Evolutionary conservation across 768 basidiomycete genomes (phyloP).

Genomic region (Coprinellus micaceus): DNA sequence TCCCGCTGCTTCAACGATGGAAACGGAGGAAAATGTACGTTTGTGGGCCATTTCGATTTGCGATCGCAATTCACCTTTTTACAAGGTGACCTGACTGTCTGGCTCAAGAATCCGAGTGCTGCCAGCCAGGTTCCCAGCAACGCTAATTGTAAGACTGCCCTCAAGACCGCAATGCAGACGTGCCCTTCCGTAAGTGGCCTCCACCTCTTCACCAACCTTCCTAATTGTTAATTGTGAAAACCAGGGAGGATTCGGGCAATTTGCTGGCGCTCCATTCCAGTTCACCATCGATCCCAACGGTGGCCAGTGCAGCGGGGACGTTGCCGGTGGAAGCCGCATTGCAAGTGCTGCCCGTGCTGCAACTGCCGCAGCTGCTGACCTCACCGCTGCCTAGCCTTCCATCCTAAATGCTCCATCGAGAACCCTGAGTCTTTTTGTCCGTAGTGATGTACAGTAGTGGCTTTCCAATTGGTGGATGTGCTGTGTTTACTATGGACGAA

Average conservation of each 20-base stretch:
- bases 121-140: background rate
- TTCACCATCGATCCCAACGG: background rate
- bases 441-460: too few relatives aligned
- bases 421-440: too few relatives aligned
- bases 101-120: background rate
- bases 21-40: background rate
- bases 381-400: background rate
- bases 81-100: background rate
- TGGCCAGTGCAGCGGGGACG: background rate
- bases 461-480: too few relatives aligned
- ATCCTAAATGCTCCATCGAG: background rate
- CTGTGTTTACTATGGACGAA: too few relatives aligned
- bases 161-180: background rate
- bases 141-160: background rate
- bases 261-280: background rate
- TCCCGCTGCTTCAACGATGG: conserved; percentile 1
- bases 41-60: background rate
- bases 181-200: background rate
- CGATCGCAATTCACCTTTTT: background rate
- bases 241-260: background rate
- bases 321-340: background rate
- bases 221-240: background rate
- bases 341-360: background rate
- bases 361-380: background rate
- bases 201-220: background rate